phyloP scores from a whole-genome alignment of 176 grass and related monocot species.

The Elaeis guineensis region DNA sequence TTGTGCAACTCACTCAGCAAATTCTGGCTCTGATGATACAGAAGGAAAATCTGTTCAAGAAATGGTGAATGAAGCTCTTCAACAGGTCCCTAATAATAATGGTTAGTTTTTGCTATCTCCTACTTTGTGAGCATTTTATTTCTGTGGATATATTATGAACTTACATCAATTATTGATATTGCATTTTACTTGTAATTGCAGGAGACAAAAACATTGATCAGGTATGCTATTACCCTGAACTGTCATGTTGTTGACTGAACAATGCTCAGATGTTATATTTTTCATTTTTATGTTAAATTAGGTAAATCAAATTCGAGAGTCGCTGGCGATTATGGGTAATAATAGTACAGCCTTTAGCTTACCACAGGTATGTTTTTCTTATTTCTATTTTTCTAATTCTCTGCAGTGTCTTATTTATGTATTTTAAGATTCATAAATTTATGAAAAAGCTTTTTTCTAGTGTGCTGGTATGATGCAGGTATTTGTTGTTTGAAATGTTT shows the following conservation, averaged over 20 bases:
- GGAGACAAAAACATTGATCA: conserved; percentile 78
- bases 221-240: conserved; percentile 32
- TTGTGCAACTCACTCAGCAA: too few species aligned
- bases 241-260: conserved; percentile 15
- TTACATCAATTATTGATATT: conserved; percentile 11
- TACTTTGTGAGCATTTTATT: conserved; percentile 3
- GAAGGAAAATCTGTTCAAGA: conserved; percentile 96
- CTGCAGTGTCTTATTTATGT: too few species aligned
- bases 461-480: too few species aligned
- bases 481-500: too few species aligned
- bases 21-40: conserved; percentile 21
- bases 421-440: too few species aligned
- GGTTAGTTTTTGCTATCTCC: conserved; percentile 41
- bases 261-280: background rate
- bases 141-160: background rate
- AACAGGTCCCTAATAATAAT: conserved; percentile 54
- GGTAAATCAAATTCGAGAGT: conserved; percentile 97
- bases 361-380: conserved; percentile 55
- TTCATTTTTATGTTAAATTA: conserved; percentile 25
- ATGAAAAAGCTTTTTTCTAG: too few species aligned
- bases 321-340: conserved; percentile 74
- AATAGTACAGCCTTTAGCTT: conserved; percentile 95
- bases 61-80: conserved; percentile 92
- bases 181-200: conserved; percentile 37
- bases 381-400: background rate